A percentile compares a stretch with the other conserved stretches of the same genome.
phyloP scores from a whole-genome alignment of 768 basidiomycete species.

The Mycena epipterygia region DNA sequence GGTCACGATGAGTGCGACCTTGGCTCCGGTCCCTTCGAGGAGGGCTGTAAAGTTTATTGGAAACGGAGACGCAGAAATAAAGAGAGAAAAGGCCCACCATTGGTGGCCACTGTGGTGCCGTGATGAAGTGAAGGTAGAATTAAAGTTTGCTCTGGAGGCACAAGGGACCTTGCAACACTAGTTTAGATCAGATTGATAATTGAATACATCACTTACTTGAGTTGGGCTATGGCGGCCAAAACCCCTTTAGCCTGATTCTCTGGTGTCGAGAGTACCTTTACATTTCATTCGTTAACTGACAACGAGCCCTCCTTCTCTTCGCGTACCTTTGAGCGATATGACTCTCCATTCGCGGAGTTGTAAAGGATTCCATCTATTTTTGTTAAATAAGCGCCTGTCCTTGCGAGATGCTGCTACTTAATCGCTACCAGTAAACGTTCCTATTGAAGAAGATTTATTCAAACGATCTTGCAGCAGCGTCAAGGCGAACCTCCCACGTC shows the following conservation, averaged over 20 bases:
- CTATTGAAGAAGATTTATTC: not conserved
- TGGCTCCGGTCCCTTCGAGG: conserved; percentile 46
- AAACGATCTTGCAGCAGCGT: not conserved
- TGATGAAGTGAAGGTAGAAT: conserved; percentile 39
- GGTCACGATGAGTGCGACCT: conserved; percentile 45
- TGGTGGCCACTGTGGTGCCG: conserved; percentile 47
- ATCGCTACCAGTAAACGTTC: conserved; percentile 34
- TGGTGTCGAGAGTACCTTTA: conserved; percentile 46
- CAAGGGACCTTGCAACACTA: conserved; percentile 31
- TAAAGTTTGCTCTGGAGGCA: conserved; percentile 25
- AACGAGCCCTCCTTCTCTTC: no score
- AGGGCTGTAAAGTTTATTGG: conserved; percentile 30
- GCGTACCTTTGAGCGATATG: conserved; percentile 45
- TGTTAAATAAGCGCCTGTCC: conserved; percentile 14
- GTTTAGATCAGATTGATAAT: not conserved
- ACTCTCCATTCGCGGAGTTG: conserved; percentile 40
- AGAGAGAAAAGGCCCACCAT: conserved; percentile 31
- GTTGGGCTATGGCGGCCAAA: conserved; percentile 37
- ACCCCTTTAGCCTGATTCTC: conserved; percentile 47
- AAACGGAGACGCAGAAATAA: not conserved
- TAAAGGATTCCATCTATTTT: conserved; percentile 44
- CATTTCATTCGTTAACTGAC: no score
- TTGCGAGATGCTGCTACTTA: not conserved
- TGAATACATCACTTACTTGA: conserved; percentile 27
- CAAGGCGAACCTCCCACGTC: conserved; percentile 42